These are phyloP conservation scores for Hamamelis virginiana DNA, from an alignment of 164 flowering plant species.

Conservation along the genomic window DNA sequence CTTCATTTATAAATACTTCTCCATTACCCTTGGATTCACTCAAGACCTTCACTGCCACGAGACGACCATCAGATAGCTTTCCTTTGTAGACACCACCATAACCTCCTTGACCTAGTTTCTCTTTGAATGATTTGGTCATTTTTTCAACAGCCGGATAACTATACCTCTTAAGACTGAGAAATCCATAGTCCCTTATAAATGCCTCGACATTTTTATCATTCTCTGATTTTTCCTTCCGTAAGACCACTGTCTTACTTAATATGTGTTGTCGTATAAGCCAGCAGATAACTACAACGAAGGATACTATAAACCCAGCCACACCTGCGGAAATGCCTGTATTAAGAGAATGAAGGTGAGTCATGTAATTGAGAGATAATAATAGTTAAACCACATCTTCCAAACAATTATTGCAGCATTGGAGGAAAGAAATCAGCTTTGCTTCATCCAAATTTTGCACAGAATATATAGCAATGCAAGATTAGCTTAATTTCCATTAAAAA, in stretches of 20 bases:
- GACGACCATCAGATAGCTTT: constrained; percentile 16
- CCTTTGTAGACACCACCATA: too few relatives aligned
- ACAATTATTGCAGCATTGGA: too few relatives aligned
- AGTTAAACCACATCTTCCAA: too few relatives aligned
- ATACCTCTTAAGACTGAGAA: constrained; percentile 11
- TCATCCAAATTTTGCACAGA: too few relatives aligned
- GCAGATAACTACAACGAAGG: background rate
- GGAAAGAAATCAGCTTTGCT: too few relatives aligned
- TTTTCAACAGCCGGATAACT: constrained; percentile 15
- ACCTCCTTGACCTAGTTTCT: constrained; percentile 20
- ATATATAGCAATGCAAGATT: too few relatives aligned
- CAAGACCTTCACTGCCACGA: constrained; percentile 31
- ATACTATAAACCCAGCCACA: background rate
- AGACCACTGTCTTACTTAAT: background rate
- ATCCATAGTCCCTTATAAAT: constrained; percentile 1
- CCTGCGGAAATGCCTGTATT: background rate
- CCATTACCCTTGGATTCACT: constrained; percentile 20
- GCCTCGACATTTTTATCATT: background rate
- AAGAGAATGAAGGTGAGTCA: too few relatives aligned
- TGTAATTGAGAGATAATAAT: too few relatives aligned
- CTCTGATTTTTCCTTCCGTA: background rate
- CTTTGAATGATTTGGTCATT: constrained; percentile 18
- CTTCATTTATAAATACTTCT: constrained; percentile 32
- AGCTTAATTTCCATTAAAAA: too few relatives aligned
- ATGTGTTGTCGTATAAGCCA: background rate